phyloP scores from a whole-genome alignment of 2,329 filamentous ascomycete genomes.

The Colletotrichum godetiae region DNA sequence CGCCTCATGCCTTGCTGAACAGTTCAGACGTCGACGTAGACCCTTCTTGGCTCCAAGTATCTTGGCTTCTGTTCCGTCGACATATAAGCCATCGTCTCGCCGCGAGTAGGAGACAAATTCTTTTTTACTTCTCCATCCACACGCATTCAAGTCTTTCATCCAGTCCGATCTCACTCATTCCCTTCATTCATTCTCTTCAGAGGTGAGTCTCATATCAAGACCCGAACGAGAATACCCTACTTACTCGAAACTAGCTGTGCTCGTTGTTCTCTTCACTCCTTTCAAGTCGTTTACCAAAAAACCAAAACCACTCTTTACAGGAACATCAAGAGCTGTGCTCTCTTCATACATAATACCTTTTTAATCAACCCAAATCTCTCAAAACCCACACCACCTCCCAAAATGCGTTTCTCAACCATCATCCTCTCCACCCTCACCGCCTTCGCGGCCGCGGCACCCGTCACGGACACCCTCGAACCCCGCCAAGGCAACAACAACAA shows the following conservation, averaged over 20 bases:
- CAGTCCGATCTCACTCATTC: constrained; percentile 47
- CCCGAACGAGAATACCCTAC: constrained; percentile 28
- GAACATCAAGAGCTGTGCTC: constrained; percentile 60
- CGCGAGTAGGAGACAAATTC: constrained; percentile 37
- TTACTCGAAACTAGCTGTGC: constrained; percentile 54
- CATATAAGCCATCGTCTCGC: constrained; percentile 52
- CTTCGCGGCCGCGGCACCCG: constrained; percentile 56
- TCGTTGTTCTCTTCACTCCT: constrained; percentile 59
- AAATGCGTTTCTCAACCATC: constrained; percentile 62
- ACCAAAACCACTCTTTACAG: constrained; percentile 39
- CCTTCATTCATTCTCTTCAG: constrained; percentile 59
- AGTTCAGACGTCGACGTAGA: neutral
- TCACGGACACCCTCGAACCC: constrained; percentile 53
- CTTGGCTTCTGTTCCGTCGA: neutral
- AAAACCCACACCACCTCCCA: constrained; percentile 46
- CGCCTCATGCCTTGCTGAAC: neutral
- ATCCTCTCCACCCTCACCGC: constrained; percentile 57
- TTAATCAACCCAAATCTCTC: constrained; percentile 40
- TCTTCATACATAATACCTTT: constrained; percentile 42
- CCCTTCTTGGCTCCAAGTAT: neutral
- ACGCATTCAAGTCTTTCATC: constrained; percentile 40
- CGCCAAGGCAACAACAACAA: constrained; percentile 51
- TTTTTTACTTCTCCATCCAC: constrained; percentile 44
- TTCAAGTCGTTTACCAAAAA: constrained; percentile 40
- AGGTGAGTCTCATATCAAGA: constrained; percentile 48